Percentiles rank a stretch among this genome's conserved stretches.
phyloP scores from a whole-genome alignment of 78 protist species.

The Chrysochromulina tobinii region DNA sequence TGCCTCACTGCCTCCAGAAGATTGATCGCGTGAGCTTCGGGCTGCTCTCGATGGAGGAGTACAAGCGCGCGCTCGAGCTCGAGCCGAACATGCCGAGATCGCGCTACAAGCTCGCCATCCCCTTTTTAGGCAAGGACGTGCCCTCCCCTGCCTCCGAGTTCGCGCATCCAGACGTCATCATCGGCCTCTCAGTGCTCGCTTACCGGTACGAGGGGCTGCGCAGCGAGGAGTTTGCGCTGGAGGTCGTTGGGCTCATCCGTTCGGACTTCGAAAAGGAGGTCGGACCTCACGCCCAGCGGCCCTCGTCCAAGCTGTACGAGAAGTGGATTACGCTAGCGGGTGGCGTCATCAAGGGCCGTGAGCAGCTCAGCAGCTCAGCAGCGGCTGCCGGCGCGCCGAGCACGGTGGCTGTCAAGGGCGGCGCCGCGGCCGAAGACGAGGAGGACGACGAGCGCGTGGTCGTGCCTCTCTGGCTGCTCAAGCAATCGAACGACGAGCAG shows the following conservation, averaged over 20 bases:
- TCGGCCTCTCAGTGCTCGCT: conserved; percentile 51
- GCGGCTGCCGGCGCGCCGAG: not conserved
- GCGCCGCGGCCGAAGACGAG: not conserved
- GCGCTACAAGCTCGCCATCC: conserved; percentile 39
- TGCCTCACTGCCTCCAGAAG: conserved; percentile 58
- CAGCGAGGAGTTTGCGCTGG: conserved; percentile 1
- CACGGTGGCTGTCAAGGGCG: no score
- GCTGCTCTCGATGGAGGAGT: not conserved
- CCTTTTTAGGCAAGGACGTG: conserved; percentile 53
- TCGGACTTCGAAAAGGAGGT: not conserved
- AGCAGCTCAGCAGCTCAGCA: no score
- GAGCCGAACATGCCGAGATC: conserved; percentile 36
- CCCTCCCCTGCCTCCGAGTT: conserved; percentile 55
- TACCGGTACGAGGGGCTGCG: conserved; percentile 58
- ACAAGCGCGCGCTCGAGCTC: not conserved
- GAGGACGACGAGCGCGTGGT: not conserved
- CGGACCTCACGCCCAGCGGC: not conserved
- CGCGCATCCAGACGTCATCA: conserved; percentile 64
- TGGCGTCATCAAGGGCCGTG: not conserved
- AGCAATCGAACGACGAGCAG: conserved; percentile 38
- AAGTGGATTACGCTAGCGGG: not conserved
- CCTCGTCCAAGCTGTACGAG: not conserved
- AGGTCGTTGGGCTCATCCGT: not conserved
- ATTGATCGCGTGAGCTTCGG: not conserved
- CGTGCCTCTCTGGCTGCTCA: conserved; percentile 26